Conservation (phyloP, 768 basidiomycete genomes). For the Boletus rufocinnamomeus region DNA sequence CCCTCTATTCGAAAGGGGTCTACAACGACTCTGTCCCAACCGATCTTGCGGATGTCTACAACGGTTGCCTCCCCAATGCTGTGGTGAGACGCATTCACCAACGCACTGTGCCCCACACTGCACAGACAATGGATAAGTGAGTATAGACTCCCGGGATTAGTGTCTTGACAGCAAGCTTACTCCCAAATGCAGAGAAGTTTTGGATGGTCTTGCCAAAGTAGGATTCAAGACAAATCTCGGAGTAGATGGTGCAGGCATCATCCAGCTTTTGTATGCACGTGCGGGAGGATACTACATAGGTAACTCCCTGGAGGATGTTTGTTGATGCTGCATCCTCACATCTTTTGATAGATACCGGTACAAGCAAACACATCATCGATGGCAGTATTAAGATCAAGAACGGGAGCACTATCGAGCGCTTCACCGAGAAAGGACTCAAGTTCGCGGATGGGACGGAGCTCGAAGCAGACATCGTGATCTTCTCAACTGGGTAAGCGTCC, state of each 20-base stretch:
- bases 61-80: slow-evolving; percentile 18
- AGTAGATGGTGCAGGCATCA: slow-evolving; percentile 34
- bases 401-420: slow-evolving; percentile 36
- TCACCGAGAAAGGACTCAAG: slow-evolving; percentile 34
- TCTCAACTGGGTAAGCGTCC: slow-evolving; percentile 31
- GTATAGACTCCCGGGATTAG: background rate
- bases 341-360: slow-evolving; percentile 36
- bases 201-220: slow-evolving; percentile 39
- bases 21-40: slow-evolving; percentile 26
- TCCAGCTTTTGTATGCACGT: slow-evolving; percentile 28
- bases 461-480: slow-evolving; percentile 36
- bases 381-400: slow-evolving; percentile 55
- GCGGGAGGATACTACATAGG: slow-evolving; percentile 46
- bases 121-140: slow-evolving; percentile 32
- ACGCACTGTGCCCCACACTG: slow-evolving; percentile 16
- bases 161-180: background rate
- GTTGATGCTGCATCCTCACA: background rate
- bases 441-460: slow-evolving; percentile 34
- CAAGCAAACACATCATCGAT: slow-evolving; percentile 44
- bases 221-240: slow-evolving; percentile 44
- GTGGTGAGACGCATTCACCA: slow-evolving; percentile 23
- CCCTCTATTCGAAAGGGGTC: slow-evolving; percentile 1
- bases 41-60: slow-evolving; percentile 25
- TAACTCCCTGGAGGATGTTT: slow-evolving; percentile 2
- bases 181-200: slow-evolving; percentile 31